Base-by-base conservation (phyloP, 2,329 filamentous ascomycete species). In the Colletotrichum sp. region DNA sequence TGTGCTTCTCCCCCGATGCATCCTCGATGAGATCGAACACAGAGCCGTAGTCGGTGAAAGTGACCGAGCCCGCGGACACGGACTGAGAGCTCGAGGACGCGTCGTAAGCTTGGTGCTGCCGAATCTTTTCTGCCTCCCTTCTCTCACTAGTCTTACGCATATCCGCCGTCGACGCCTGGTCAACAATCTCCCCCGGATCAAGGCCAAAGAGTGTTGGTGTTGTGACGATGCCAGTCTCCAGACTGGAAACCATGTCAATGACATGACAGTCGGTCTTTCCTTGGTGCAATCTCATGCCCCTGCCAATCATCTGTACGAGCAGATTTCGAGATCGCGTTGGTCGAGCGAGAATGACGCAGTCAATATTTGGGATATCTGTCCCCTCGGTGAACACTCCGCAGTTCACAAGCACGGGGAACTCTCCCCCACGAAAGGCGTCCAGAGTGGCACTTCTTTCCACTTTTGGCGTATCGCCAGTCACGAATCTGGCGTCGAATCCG, bases 381-480 rank as follows among this genome's bases (percentile, higher is more conserved):
- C 97, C 97, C 85, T 99, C 97, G 0, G 96, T 98, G 80, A 98
- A 98, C 54, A 99, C 94, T 11, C 96, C 96, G 80, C 97, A 98
- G 81, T 99, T 99, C 66, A 99, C 85, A 16, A 99, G 88, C 1
- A 99, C 95, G 0, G 95, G 95, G 76, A 94, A 98, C 57, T 95
- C 90, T 9, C 92, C 90, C 3, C 86, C 88, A 76, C 90, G 93
- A 83, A 99, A 99, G 4, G 90, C 90, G 36, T 94, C 92, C 3
- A 99, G 87, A 2, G 91, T 90, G 65, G 93, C 88, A 65, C 90
- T 89, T 58, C 97, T 90, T 66, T 93, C 87, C n/a, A 90, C 82
- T 73, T 90, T 91, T 11, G 90, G 88, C 0, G 97, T 98, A 31
- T 94, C 91, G 21, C 95, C 92, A 0, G 95, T 98, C n/a, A 99